Conservation (phyloP, 2,329 filamentous ascomycete genomes). For the Aspergillus thermomutatus region DNA sequence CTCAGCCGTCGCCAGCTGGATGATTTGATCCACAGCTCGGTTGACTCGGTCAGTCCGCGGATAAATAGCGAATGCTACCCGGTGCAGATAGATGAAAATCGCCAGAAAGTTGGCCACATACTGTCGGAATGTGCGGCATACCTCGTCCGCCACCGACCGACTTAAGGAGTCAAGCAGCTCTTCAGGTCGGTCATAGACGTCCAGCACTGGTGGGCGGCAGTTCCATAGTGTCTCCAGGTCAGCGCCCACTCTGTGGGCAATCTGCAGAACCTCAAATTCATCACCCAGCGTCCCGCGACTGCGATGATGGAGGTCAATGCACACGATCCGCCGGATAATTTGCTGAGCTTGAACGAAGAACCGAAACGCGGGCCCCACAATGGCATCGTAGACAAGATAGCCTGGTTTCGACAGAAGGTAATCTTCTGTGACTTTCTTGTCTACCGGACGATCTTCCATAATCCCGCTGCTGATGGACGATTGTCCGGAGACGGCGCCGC, state of each 20-base stretch:
- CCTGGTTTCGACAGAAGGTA: slow-evolving; percentile 22
- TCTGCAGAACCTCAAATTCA: slow-evolving; percentile 37
- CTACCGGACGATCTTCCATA: not conserved
- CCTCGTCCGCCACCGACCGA: slow-evolving; percentile 21
- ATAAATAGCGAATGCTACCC: slow-evolving; percentile 37
- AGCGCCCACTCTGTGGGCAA: slow-evolving; percentile 34
- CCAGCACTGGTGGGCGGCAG: slow-evolving; percentile 29
- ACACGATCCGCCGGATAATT: slow-evolving; percentile 32
- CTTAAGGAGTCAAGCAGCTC: slow-evolving; percentile 24
- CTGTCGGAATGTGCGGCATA: slow-evolving; percentile 32
- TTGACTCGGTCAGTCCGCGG: slow-evolving; percentile 36
- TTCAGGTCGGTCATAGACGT: slow-evolving; percentile 29
- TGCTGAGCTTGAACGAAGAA: slow-evolving; percentile 34
- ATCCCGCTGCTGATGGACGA: slow-evolving; percentile 2
- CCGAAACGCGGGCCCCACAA: slow-evolving; percentile 30
- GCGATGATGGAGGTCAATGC: slow-evolving; percentile 37
- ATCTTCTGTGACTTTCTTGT: slow-evolving; percentile 14
- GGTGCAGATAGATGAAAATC: slow-evolving; percentile 35
- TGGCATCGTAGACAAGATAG: slow-evolving; percentile 30
- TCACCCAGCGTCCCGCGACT: slow-evolving; percentile 36
- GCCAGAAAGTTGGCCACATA: slow-evolving; percentile 35
- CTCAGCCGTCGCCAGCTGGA: slow-evolving; percentile 32
- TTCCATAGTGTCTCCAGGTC: slow-evolving; percentile 36
- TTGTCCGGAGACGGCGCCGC: not conserved
- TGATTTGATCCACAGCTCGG: slow-evolving; percentile 33